Percentiles rank a stretch among this genome's conserved stretches.
Evolutionary conservation across 305 asterid genomes (phyloP).

Genomic region (Solanum hybrid): DNA sequence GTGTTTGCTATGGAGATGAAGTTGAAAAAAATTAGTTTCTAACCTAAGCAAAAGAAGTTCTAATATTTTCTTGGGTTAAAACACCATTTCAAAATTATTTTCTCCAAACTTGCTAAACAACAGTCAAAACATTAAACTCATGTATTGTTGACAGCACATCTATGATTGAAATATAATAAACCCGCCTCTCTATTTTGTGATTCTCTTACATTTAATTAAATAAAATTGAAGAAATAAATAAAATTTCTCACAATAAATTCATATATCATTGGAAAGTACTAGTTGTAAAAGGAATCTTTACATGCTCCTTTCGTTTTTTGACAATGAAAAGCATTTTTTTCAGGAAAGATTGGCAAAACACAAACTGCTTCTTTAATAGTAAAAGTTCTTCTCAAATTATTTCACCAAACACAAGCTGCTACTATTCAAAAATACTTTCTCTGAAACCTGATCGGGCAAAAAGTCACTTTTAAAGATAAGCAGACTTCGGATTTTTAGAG

Average conservation of each 20-base stretch:
- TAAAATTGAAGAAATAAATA: neutral
- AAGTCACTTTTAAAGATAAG: neutral
- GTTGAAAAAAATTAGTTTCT: neutral
- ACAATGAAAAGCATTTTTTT: neutral
- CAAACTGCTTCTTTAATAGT: neutral
- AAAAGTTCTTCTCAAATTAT: neutral
- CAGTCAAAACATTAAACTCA: neutral
- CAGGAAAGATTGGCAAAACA: neutral
- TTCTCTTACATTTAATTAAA: neutral
- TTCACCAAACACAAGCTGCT: neutral
- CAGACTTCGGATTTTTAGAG: neutral
- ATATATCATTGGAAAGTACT: neutral
- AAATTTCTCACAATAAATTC: neutral
- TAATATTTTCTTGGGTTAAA: neutral
- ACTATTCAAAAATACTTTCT: neutral
- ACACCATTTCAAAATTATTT: neutral
- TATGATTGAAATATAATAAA: neutral
- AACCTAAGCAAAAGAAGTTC: neutral
- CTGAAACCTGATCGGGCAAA: neutral
- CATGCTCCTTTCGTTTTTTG: neutral
- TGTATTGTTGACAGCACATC: neutral
- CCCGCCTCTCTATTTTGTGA: neutral
- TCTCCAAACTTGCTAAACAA: neutral
- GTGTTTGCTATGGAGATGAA: neutral
- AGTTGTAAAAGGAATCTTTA: neutral